Conservation (phyloP, 2,329 filamentous ascomycete species). For the Ambrosiella xylebori region DNA sequence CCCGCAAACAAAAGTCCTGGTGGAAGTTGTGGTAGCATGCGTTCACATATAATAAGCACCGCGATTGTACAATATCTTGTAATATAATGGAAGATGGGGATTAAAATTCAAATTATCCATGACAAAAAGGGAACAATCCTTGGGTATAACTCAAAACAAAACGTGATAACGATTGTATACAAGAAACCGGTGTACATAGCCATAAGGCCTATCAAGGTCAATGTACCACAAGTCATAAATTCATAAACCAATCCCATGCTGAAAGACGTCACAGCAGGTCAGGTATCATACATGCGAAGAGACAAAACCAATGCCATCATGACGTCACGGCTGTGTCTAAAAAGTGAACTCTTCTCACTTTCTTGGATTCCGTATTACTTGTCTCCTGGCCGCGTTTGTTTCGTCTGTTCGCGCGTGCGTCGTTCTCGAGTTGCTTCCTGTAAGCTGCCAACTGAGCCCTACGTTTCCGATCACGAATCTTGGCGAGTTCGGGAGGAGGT, state of each 20-base stretch:
- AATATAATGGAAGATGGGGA: slow-evolving; percentile 12
- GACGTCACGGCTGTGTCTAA: slow-evolving; percentile 3
- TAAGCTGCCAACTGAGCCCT: slow-evolving; percentile 46
- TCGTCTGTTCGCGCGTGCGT: slow-evolving; percentile 31
- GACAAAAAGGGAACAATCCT: background rate
- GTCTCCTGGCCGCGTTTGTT: slow-evolving; percentile 10
- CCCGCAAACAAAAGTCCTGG: slow-evolving; percentile 26
- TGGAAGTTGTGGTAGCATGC: slow-evolving; percentile 36
- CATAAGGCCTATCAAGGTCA: background rate
- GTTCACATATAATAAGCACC: background rate
- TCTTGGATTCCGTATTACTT: background rate
- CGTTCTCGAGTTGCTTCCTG: slow-evolving; percentile 40
- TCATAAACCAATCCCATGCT: background rate
- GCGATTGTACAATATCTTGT: slow-evolving; percentile 10
- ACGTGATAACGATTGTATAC: background rate
- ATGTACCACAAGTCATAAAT: background rate
- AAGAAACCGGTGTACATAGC: background rate
- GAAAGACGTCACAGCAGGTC: background rate
- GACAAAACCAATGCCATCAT: background rate
- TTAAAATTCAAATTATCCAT: background rate
- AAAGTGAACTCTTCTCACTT: slow-evolving; percentile 8
- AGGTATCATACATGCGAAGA: background rate
- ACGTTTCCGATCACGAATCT: slow-evolving; percentile 37
- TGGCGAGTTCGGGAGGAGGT: slow-evolving; percentile 43
- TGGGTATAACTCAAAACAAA: background rate